These are phyloP conservation scores for Cryphonectria naterciae DNA, from an alignment of 2,329 filamentous ascomycete species.

Conservation along the genomic window DNA sequence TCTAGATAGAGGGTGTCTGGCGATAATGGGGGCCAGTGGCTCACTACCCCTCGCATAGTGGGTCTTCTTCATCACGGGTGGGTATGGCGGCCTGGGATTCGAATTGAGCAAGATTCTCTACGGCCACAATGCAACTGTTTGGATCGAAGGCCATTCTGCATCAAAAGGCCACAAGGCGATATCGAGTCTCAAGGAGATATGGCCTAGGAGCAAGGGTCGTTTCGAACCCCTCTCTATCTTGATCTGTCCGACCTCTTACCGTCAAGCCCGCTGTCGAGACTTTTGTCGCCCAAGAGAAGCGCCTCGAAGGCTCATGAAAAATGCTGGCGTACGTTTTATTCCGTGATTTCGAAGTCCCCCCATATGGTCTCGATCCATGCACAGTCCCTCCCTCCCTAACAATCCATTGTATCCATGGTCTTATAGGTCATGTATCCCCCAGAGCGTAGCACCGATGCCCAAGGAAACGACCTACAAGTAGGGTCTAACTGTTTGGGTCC, in stretches of 20 bases:
- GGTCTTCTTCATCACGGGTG: slow-evolving; percentile 46
- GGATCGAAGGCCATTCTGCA: slow-evolving; percentile 47
- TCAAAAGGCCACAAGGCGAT: slow-evolving; percentile 12
- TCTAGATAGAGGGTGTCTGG: no score
- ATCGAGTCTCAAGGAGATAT: not conserved
- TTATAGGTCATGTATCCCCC: slow-evolving; percentile 24
- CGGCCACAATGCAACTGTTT: slow-evolving; percentile 50
- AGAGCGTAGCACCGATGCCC: slow-evolving; percentile 5
- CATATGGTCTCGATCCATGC: not conserved
- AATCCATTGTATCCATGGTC: not conserved
- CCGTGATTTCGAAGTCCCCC: slow-evolving; percentile 20
- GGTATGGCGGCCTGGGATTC: slow-evolving; percentile 42
- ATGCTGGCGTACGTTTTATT: slow-evolving; percentile 30
- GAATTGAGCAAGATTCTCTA: slow-evolving; percentile 55
- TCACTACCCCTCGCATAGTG: not conserved
- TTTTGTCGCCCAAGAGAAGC: slow-evolving; percentile 9
- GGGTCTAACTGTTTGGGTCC: slow-evolving; percentile 18
- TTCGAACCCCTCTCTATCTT: slow-evolving; percentile 13
- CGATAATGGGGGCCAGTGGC: no score
- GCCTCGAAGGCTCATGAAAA: slow-evolving; percentile 23
- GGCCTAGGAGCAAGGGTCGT: slow-evolving; percentile 2
- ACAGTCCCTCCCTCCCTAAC: not conserved
- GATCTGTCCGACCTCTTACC: slow-evolving; percentile 20
- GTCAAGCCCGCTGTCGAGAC: slow-evolving; percentile 10
- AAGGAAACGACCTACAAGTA: slow-evolving; percentile 16